Evolutionary conservation across 441 rosid genomes (phyloP).

Genomic region (Jatropha multifida): DNA sequence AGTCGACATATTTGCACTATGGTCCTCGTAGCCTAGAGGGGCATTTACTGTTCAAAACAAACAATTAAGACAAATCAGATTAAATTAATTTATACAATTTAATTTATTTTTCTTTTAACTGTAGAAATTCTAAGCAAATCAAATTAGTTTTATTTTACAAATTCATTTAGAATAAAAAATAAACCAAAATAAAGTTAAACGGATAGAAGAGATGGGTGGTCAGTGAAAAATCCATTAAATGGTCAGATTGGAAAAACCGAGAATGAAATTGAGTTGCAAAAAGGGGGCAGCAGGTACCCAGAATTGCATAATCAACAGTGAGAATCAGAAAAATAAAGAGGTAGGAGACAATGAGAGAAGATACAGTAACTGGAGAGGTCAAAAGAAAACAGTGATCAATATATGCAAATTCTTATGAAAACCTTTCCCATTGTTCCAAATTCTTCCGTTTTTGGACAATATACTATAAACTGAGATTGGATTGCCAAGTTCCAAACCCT

Average conservation of each 20-base stretch:
- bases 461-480: background rate
- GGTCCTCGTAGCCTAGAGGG: background rate
- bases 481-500: background rate
- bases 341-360: background rate
- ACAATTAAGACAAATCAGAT: too few relatives aligned
- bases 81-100: too few relatives aligned
- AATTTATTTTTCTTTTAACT: too few relatives aligned
- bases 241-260: too few relatives aligned
- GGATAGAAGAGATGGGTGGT: too few relatives aligned
- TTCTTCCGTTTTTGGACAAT: background rate
- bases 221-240: too few relatives aligned
- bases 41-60: too few relatives aligned
- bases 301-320: background rate
- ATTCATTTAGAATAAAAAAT: too few relatives aligned
- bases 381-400: constrained; percentile 5
- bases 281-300: background rate
- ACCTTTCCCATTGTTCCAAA: constrained; percentile 7
- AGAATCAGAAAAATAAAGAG: background rate
- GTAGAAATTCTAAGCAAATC: too few relatives aligned
- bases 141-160: too few relatives aligned
- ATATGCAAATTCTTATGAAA: too few relatives aligned
- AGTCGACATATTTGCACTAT: background rate
- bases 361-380: background rate
- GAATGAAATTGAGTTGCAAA: background rate
- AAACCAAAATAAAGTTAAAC: too few relatives aligned